A percentile compares a stretch with the other conserved stretches of the same genome.
These are phyloP conservation scores for Colletotrichum tanaceti DNA, from an alignment of 2,329 filamentous ascomycete genomes.

Conservation along the genomic window DNA sequence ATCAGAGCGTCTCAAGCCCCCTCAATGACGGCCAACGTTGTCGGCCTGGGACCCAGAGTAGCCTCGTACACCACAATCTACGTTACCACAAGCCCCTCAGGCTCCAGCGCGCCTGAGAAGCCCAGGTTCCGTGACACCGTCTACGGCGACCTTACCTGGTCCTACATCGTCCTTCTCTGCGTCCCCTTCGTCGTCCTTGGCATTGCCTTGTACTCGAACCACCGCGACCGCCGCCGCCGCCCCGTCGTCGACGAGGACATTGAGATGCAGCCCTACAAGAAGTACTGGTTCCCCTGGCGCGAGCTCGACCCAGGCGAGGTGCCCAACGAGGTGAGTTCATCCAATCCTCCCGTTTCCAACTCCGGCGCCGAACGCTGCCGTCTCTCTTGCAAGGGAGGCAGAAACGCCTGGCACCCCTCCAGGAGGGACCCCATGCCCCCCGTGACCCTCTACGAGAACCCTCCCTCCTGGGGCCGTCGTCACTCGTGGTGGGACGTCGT, in stretches of 20 bases:
- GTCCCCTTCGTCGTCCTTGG: slow-evolving; percentile 32
- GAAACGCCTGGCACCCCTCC: slow-evolving; percentile 3
- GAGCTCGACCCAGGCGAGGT: slow-evolving; percentile 34
- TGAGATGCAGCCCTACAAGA: slow-evolving; percentile 33
- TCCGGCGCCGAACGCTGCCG: neutral
- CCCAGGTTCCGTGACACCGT: neutral
- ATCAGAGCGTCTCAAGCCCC: neutral
- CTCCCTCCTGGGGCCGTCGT: slow-evolving; percentile 27
- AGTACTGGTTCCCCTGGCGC: slow-evolving; percentile 40
- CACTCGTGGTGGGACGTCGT: slow-evolving; percentile 19
- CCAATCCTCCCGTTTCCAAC: neutral
- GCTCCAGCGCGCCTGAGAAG: neutral
- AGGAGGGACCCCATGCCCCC: neutral
- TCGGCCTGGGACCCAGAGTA: neutral
- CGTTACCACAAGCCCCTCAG: neutral
- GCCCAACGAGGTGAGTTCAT: slow-evolving; percentile 27
- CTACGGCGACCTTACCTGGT: slow-evolving; percentile 31
- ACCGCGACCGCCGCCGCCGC: slow-evolving; percentile 19
- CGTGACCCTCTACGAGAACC: slow-evolving; percentile 3
- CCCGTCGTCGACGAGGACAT: slow-evolving; percentile 18
- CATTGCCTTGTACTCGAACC: slow-evolving; percentile 14
- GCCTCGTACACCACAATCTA: neutral
- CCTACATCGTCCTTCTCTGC: slow-evolving; percentile 32
- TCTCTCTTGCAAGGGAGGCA: neutral
- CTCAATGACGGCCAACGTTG: neutral